Percentiles rank a stretch among this genome's conserved stretches.
Conservation (phyloP, 2,329 filamentous ascomycete species). For the Fusarium austroafricanum region DNA sequence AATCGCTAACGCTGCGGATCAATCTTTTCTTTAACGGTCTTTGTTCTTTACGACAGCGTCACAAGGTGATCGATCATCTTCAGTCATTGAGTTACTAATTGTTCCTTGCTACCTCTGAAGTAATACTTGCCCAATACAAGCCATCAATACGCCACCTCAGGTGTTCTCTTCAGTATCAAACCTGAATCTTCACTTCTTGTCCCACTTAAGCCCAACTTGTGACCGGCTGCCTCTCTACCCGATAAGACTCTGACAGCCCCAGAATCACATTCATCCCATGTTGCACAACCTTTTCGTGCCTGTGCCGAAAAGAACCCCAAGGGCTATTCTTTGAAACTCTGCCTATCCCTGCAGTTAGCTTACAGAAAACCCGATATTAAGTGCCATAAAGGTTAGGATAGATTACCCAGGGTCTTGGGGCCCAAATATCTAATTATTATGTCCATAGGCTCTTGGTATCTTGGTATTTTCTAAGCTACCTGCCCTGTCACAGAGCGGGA, state of each 20-base stretch:
- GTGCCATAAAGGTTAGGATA: no score
- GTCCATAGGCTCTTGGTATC: no score
- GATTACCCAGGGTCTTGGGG: no score
- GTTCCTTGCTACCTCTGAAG: neutral
- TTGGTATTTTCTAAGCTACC: no score
- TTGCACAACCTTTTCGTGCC: slow-evolving; percentile 26
- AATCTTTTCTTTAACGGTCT: neutral
- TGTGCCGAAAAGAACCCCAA: slow-evolving; percentile 8
- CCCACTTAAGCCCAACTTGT: slow-evolving; percentile 11
- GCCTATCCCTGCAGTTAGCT: neutral
- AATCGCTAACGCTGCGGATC: slow-evolving; percentile 16
- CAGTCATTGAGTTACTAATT: neutral
- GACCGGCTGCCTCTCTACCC: slow-evolving; percentile 38
- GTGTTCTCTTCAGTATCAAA: slow-evolving; percentile 2
- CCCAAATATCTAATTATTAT: no score
- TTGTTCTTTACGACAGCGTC: slow-evolving; percentile 6
- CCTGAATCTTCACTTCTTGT: slow-evolving; percentile 9
- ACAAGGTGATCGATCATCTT: neutral
- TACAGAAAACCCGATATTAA: no score
- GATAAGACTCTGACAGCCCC: slow-evolving; percentile 12
- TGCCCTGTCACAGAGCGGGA: slow-evolving; percentile 12
- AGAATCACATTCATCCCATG: slow-evolving; percentile 41
- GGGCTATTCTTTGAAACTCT: slow-evolving; percentile 38
- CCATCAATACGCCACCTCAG: neutral
- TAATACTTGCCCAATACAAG: neutral